These are phyloP conservation scores for Daldinia bambusicola DNA, from an alignment of 495 filamentous ascomycete genomes.

Conservation along the genomic window DNA sequence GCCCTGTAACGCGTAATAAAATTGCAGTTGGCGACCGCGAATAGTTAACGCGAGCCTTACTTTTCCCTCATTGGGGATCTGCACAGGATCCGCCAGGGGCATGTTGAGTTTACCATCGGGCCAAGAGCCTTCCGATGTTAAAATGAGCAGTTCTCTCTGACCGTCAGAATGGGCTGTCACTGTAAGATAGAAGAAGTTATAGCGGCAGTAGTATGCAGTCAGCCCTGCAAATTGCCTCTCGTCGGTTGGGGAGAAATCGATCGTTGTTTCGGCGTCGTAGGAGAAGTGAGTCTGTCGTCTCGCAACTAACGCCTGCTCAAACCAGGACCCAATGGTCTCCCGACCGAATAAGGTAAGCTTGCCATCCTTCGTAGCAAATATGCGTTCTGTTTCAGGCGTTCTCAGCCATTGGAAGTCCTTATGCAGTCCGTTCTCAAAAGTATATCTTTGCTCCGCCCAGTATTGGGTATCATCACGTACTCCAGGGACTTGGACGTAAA, in stretches of 20 bases:
- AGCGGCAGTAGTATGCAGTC: conserved; percentile 67
- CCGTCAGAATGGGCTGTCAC: conserved; percentile 65
- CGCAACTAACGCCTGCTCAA: conserved; percentile 65
- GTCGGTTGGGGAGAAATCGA: conserved; percentile 62
- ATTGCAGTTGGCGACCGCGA: conserved; percentile 60
- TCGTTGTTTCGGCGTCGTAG: conserved; percentile 64
- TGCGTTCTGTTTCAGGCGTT: conserved; percentile 64
- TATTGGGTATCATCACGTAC: conserved; percentile 59
- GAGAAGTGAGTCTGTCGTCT: conserved; percentile 65
- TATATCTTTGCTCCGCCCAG: conserved; percentile 63
- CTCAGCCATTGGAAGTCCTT: conserved; percentile 67
- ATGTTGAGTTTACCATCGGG: conserved; percentile 56
- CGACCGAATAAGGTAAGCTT: conserved; percentile 60
- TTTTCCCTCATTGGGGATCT: conserved; percentile 62
- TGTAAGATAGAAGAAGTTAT: conserved; percentile 68
- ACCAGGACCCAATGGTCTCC: conserved; percentile 64
- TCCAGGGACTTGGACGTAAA: conserved; percentile 62
- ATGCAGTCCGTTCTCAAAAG: conserved; percentile 57
- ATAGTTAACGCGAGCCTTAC: conserved; percentile 60
- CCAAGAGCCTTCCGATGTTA: conserved; percentile 62
- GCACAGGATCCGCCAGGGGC: conserved; percentile 50
- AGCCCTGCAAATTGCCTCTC: conserved; percentile 67
- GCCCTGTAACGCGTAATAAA: conserved; percentile 59
- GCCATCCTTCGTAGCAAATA: conserved; percentile 54
- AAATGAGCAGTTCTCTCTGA: conserved; percentile 62